Percentiles rank a stretch among this genome's conserved stretches.
Conservation (phyloP, 169 alveolate species). For the Eimeria maxima region DNA sequence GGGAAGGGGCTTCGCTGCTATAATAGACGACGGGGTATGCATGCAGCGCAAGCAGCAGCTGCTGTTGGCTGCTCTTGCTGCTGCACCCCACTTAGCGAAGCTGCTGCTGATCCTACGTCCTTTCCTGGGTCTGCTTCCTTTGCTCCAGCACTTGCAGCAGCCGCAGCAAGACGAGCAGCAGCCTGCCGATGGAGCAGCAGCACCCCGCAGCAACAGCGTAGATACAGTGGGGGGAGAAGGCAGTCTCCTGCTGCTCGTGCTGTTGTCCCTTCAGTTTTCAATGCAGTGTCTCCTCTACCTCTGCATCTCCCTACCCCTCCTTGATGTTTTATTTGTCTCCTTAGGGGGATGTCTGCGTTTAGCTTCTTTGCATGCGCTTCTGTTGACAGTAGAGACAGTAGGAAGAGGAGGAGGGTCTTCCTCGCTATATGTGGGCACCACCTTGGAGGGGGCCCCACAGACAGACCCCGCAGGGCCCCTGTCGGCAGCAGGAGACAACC, state of each 20-base stretch:
- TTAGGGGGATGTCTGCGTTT: slow-evolving; percentile 33
- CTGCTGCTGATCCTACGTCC: slow-evolving; percentile 24
- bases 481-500: no score
- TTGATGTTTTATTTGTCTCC: not conserved
- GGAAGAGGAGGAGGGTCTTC: not conserved
- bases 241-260: slow-evolving; percentile 28
- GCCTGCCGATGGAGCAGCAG: not conserved
- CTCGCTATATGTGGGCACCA: no score
- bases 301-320: not conserved
- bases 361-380: slow-evolving; percentile 29
- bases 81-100: slow-evolving; percentile 9
- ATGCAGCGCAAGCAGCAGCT: slow-evolving; percentile 47
- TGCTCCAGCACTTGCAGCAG: no score
- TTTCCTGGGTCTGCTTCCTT: not conserved
- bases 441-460: no score
- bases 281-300: not conserved
- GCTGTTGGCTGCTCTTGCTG: slow-evolving; percentile 29
- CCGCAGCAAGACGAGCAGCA: not conserved
- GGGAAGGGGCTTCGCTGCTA: slow-evolving; percentile 60
- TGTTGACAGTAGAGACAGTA: not conserved
- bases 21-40: not conserved
- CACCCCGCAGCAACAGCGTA: not conserved
- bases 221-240: slow-evolving; percentile 22
- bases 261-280: not conserved
- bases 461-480: no score